Evolutionary conservation across 176 grass and related monocot species (phyloP), one percentile per base, ranked within the genome.

Genomic region (Ampelocalamus luodianensis): DNA sequence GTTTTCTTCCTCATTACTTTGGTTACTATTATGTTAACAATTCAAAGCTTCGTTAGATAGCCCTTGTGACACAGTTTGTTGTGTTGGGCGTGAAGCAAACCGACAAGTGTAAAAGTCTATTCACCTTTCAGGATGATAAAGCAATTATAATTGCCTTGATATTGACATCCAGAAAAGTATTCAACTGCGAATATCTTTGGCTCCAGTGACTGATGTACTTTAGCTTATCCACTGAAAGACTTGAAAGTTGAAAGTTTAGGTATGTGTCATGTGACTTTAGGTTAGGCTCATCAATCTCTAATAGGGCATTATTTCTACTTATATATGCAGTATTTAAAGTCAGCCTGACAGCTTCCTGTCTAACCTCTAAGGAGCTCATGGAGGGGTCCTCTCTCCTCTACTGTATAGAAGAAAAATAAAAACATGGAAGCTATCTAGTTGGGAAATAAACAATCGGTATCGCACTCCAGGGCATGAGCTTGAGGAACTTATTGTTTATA

Each of bases 111-210:
- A 79, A 37, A 79, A 74, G 61, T 43, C 5, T 54, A 8, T n/a
- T 48, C 48, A 46, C 62, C 89, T 76, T 80, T 80, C 50, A 49
- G 79, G 61, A 64, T 62, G 61, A 74, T 84, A 68, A 74, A 82
- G 34, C 54, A 39, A 44, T 50, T 78, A 23, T 45, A 86, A 17
- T 59, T 83, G 27, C 27, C 14, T 79, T 86, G 83, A 82, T 83
- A 40, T 82, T 53, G 84, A 87, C 89, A 79, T 87, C 74, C 10
- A 51, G 38, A 78, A 87, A 87, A 72, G 38, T 79, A 72, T 78
- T 72, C 65, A 65, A 72, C 48, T 67, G 63, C 2, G 16, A 73
- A 74, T 78, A 79, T 72, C 59, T 83, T 78, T 83, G 13, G 59
- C 58, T 87, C 20, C 36, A 29, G 49, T 62, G 67, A 68, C 58